phyloP scores from a whole-genome alignment of 1,284 basidiomycete species.

The Quambalaria eucalypti region DNA sequence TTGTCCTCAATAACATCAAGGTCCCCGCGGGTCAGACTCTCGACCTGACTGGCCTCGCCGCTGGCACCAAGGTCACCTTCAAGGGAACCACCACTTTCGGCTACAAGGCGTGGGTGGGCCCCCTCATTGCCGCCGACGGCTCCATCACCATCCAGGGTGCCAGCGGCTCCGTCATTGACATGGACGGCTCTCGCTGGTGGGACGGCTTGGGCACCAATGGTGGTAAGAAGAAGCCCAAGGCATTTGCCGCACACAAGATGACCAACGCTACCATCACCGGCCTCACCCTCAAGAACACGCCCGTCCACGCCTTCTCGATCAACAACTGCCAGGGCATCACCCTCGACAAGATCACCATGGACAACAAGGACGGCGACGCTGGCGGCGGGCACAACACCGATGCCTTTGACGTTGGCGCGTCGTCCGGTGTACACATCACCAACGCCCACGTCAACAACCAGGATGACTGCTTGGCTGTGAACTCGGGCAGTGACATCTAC shows the following conservation, averaged over 20 bases:
- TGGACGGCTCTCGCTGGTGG: conserved; percentile 14
- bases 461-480: conserved; percentile 20
- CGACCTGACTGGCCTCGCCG: conserved; percentile 10
- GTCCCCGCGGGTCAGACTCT: conserved; percentile 16
- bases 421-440: conserved; percentile 10
- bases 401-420: conserved; percentile 15
- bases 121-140: conserved; percentile 9
- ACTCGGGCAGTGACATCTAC: conserved; percentile 13
- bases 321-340: conserved; percentile 7
- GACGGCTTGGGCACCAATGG: conserved; percentile 14
- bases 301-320: conserved; percentile 17
- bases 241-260: conserved; percentile 9
- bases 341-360: conserved; percentile 10
- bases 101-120: conserved; percentile 15
- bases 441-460: conserved; percentile 12
- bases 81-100: conserved; percentile 16
- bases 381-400: conserved; percentile 17
- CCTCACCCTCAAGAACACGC: conserved; percentile 16
- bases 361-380: conserved; percentile 9
- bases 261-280: conserved; percentile 7
- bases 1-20: conserved; percentile 14
- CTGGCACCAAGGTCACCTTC: conserved; percentile 12
- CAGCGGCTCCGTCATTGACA: conserved; percentile 5
- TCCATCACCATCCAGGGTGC: conserved; percentile 8
- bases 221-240: conserved; percentile 18